Conservation (phyloP, 2,329 filamentous ascomycete species). For the Diaporthe citri region DNA sequence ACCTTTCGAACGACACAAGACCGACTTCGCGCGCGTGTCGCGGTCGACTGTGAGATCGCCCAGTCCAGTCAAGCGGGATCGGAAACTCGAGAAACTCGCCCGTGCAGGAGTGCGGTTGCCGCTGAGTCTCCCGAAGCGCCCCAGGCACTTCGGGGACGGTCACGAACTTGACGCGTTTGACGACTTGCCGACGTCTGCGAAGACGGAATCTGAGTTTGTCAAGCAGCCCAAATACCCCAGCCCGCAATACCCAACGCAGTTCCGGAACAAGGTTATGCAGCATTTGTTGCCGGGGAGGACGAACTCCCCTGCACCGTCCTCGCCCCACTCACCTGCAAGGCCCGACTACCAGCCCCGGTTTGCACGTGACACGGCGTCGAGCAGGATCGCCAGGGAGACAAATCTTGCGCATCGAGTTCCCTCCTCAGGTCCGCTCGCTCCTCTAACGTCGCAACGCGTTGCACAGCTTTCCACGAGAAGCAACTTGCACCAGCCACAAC, state of each 20-base stretch:
- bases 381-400: slow-evolving; percentile 74
- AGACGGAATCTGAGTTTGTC: slow-evolving; percentile 83
- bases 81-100: slow-evolving; percentile 54
- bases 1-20: slow-evolving; percentile 71
- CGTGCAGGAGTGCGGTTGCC: slow-evolving; percentile 71
- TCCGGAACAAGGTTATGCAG: slow-evolving; percentile 69
- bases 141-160: slow-evolving; percentile 88
- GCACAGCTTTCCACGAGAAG: slow-evolving; percentile 64
- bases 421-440: slow-evolving; percentile 64
- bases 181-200: slow-evolving; percentile 89
- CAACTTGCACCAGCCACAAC: slow-evolving; percentile 59
- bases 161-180: slow-evolving; percentile 94
- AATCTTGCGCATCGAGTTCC: slow-evolving; percentile 71
- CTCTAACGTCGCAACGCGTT: slow-evolving; percentile 67
- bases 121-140: slow-evolving; percentile 78
- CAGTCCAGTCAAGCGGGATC: slow-evolving; percentile 65
- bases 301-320: slow-evolving; percentile 64
- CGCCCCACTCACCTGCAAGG: slow-evolving; percentile 64
- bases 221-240: slow-evolving; percentile 76
- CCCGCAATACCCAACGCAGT: slow-evolving; percentile 73
- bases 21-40: slow-evolving; percentile 70
- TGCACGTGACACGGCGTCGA: slow-evolving; percentile 74
- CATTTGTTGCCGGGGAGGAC: slow-evolving; percentile 67
- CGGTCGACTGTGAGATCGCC: slow-evolving; percentile 71
- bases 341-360: slow-evolving; percentile 70